phyloP scores from a whole-genome alignment of 441 rosid genomes.

The Codiaeum variegatum region DNA sequence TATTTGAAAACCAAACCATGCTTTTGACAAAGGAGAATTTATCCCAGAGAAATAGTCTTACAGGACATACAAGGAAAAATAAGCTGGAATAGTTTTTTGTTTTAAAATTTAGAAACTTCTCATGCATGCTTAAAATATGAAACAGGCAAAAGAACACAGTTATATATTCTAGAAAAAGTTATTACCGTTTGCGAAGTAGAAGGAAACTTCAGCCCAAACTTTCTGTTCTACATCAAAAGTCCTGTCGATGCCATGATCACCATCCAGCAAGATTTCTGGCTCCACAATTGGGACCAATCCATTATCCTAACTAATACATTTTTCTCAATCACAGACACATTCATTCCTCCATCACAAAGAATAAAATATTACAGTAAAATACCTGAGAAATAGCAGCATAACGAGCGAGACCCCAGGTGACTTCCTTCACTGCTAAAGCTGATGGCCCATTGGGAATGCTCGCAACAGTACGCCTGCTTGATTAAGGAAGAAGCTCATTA shows the following conservation, averaged over 20 bases:
- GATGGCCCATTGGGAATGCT: conserved; percentile 97
- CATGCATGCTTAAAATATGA: neutral
- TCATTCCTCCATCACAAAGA: neutral
- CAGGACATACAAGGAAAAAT: conserved; percentile 1
- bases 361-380: neutral
- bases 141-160: neutral
- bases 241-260: conserved; percentile 81
- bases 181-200: conserved; percentile 80
- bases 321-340: conserved; percentile 12
- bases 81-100: neutral
- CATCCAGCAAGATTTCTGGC: conserved; percentile 91
- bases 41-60: neutral
- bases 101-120: neutral
- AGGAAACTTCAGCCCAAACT: conserved; percentile 97
- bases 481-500: neutral
- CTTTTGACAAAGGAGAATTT: neutral
- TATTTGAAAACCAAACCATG: neutral
- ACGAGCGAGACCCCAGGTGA: conserved; percentile 98
- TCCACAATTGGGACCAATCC: conserved; percentile 94
- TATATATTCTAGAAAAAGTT: too few species aligned
- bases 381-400: conserved; percentile 92
- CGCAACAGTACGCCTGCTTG: conserved; percentile 85
- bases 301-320: conserved; percentile 46
- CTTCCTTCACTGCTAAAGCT: conserved; percentile 90
- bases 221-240: conserved; percentile 78